Evolutionary conservation across 805 yeast species (phyloP).

Genomic region (Scheffersomyces lignosus): DNA sequence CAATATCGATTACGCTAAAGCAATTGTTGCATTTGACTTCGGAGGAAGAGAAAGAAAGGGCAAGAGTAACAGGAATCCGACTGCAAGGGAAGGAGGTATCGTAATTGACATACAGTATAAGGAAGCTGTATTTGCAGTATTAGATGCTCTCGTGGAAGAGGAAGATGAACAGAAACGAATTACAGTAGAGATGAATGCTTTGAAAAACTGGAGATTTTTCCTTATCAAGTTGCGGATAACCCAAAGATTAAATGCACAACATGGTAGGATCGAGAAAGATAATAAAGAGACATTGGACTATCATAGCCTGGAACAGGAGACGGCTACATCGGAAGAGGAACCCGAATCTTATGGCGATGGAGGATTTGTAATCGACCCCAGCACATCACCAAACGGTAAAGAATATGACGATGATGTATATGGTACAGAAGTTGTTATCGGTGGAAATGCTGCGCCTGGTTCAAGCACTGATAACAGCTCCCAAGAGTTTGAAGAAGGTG

Average conservation of each 20-base stretch:
- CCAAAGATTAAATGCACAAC: constrained; percentile 46
- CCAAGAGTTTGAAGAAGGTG: constrained; percentile 14
- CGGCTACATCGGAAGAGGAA: constrained; percentile 7
- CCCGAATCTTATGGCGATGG: constrained; percentile 7
- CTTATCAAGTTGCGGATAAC: constrained; percentile 50
- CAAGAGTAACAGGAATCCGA: constrained; percentile 41
- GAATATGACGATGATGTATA: no score
- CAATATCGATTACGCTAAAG: constrained; percentile 79
- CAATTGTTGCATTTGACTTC: constrained; percentile 86
- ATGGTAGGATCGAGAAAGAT: constrained; percentile 41
- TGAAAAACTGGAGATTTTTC: constrained; percentile 54
- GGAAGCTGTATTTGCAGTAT: constrained; percentile 58
- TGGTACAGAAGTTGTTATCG: neutral
- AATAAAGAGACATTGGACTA: constrained; percentile 6
- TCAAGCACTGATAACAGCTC: neutral
- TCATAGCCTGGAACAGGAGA: constrained; percentile 3
- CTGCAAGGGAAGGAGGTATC: constrained; percentile 72
- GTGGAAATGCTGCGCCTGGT: constrained; percentile 16
- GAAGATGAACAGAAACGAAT: constrained; percentile 46
- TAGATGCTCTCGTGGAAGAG: constrained; percentile 49
- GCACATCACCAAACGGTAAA: constrained; percentile 1
- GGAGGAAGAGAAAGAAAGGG: constrained; percentile 27
- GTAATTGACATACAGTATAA: constrained; percentile 63
- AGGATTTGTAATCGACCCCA: constrained; percentile 5
- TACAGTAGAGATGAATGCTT: constrained; percentile 48